Percentiles rank a stretch among this genome's conserved stretches.
Evolutionary conservation across 495 filamentous ascomycete species (phyloP).

Genomic region (Paragyromitra xinjiangensis): DNA sequence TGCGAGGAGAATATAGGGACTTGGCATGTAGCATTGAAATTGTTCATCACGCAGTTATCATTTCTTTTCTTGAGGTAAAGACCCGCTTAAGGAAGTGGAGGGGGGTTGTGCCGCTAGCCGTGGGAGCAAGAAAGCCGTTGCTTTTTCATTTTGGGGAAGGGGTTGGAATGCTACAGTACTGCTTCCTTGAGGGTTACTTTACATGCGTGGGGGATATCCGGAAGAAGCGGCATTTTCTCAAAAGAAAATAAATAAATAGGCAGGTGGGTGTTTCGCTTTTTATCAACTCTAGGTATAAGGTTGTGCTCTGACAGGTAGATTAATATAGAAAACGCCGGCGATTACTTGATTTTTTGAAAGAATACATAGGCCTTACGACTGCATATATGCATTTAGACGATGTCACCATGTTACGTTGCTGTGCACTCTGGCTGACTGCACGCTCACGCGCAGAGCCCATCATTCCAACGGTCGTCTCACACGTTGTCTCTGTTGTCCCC

Average conservation of each 20-base stretch:
- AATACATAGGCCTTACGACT: not conserved
- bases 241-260: not conserved
- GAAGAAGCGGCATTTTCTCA: not conserved
- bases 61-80: not conserved
- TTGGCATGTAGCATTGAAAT: not conserved
- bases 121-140: not conserved
- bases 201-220: not conserved
- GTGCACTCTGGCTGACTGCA: not conserved
- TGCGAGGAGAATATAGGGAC: not conserved
- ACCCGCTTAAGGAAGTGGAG: too few relatives aligned
- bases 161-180: not conserved
- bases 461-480: slow-evolving; percentile 5
- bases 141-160: not conserved
- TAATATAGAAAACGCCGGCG: not conserved
- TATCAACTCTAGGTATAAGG: not conserved
- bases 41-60: not conserved
- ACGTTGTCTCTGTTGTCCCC: not conserved
- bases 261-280: not conserved
- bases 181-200: not conserved
- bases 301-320: not conserved
- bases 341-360: not conserved
- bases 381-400: not conserved
- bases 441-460: not conserved
- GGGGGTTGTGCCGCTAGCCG: not conserved
- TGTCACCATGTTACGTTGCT: not conserved